Evolutionary conservation across 176 grass and related monocot genomes (phyloP).

Genomic region (Luzula sylvatica): DNA sequence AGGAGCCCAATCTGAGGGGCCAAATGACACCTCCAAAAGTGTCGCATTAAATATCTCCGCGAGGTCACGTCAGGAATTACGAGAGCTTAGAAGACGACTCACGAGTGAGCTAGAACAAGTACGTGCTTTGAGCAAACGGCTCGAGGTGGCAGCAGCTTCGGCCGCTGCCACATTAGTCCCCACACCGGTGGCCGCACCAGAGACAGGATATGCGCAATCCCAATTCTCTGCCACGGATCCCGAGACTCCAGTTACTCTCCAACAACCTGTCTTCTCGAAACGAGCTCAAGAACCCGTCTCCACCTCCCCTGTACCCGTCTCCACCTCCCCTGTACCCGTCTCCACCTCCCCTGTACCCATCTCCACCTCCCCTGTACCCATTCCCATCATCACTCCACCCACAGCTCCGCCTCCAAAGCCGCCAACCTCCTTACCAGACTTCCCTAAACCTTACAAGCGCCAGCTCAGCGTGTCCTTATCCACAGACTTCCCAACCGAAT

Average conservation of each 20-base stretch:
- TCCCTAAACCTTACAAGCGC: background rate
- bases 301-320: conserved; percentile 5
- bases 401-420: conserved; percentile 1
- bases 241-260: conserved; percentile 11
- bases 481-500: conserved; percentile 30
- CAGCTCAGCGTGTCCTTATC: conserved; percentile 42
- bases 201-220: conserved; percentile 27
- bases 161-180: conserved; percentile 11
- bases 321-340: background rate
- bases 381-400: conserved; percentile 7
- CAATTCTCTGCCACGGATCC: conserved; percentile 41
- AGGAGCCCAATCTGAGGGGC: background rate
- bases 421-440: conserved; percentile 6
- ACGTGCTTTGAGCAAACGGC: conserved; percentile 42
- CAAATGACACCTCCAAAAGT: conserved; percentile 26
- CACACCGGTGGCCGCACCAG: conserved; percentile 3
- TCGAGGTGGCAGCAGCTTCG: conserved; percentile 32
- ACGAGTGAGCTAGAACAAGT: conserved; percentile 62
- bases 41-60: conserved; percentile 29
- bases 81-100: conserved; percentile 50
- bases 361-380: background rate
- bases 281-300: conserved; percentile 2
- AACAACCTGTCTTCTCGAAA: background rate
- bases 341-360: conserved; percentile 4
- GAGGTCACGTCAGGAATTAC: conserved; percentile 36